These are phyloP conservation scores for Solanum lycopersicoides DNA, from an alignment of 257 asterid species.

Conservation along the genomic window DNA sequence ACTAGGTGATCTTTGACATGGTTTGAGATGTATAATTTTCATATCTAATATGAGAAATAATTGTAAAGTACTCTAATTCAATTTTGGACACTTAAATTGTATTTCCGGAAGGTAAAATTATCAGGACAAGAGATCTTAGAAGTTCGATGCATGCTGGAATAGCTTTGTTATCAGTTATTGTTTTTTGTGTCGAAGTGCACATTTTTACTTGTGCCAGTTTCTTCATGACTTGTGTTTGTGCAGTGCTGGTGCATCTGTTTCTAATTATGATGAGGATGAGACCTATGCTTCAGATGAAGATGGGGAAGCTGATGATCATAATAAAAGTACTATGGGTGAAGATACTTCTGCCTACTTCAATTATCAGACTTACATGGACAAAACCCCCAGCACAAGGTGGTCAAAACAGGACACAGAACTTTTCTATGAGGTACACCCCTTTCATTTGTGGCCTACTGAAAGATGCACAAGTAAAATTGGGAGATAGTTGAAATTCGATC, in stretches of 20 bases:
- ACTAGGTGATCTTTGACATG: not conserved
- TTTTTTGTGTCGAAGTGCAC: not conserved
- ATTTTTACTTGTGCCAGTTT: not conserved
- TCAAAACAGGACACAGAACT: slow-evolving; percentile 76
- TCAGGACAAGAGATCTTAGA: not conserved
- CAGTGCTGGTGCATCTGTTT: slow-evolving; percentile 35
- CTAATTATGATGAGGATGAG: slow-evolving; percentile 26
- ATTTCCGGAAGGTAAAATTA: not conserved
- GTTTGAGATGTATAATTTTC: not conserved
- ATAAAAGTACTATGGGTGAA: slow-evolving; percentile 22
- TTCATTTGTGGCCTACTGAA: not conserved
- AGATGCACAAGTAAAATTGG: not conserved
- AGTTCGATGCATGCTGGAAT: not conserved
- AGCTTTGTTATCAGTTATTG: not conserved
- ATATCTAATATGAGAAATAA: not conserved
- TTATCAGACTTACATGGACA: slow-evolving; percentile 77
- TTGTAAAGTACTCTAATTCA: not conserved
- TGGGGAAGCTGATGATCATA: slow-evolving; percentile 31
- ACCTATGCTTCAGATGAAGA: slow-evolving; percentile 7
- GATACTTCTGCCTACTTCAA: slow-evolving; percentile 45
- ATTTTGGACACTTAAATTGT: not conserved
- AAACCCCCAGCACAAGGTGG: slow-evolving; percentile 62
- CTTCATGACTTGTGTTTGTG: slow-evolving; percentile 9
- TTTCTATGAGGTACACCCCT: slow-evolving; percentile 66
- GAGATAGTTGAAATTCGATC: not conserved